Evolutionary conservation across 345 rosid genomes (phyloP).

Genomic region (Ricinus communis): DNA sequence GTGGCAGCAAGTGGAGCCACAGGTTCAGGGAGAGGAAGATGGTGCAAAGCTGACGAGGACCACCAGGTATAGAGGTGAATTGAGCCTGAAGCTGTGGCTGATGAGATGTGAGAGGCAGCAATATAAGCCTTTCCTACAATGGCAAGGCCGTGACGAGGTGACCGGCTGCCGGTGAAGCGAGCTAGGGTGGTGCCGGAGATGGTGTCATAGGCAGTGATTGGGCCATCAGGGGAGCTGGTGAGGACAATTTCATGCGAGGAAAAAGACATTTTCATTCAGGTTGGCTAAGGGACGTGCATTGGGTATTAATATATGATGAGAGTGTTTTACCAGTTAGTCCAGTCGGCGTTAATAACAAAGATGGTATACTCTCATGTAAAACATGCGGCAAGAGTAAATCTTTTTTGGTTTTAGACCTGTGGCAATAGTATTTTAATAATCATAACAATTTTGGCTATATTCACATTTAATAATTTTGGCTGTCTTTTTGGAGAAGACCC

Average conservation of each 20-base stretch:
- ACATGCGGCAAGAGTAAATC: no score
- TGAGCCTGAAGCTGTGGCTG: constrained; percentile 35
- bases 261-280: constrained; percentile 20
- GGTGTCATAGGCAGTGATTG: constrained; percentile 40
- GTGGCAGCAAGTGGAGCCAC: constrained; percentile 42
- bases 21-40: constrained; percentile 48
- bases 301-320: background rate
- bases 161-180: constrained; percentile 41
- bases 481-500: no score
- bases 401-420: no score
- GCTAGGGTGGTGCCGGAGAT: constrained; percentile 31
- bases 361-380: no score
- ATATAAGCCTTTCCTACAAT: constrained; percentile 33
- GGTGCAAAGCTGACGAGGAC: constrained; percentile 40
- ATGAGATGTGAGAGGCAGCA: constrained; percentile 47
- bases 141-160: constrained; percentile 47
- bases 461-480: no score
- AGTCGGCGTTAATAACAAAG: no score
- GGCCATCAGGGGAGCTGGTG: constrained; percentile 46
- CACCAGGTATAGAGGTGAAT: constrained; percentile 50
- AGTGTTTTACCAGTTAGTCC: no score
- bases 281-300: background rate
- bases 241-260: constrained; percentile 35
- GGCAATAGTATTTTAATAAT: no score
- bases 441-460: no score